These are phyloP conservation scores for Dioscorea alata DNA, from an alignment of 106 monocot genomes.

Conservation along the genomic window DNA sequence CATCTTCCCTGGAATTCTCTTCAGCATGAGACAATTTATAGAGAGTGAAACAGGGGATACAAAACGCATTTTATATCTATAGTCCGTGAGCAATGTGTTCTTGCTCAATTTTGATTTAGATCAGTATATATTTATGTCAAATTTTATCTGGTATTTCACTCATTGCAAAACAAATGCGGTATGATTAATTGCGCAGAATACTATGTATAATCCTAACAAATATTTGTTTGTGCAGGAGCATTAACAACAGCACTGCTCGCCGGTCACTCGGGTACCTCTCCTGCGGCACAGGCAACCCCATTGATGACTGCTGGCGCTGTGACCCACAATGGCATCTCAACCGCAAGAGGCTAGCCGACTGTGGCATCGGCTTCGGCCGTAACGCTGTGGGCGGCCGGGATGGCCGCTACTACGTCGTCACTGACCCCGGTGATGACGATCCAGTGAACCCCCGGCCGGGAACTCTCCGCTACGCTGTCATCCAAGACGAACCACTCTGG, in stretches of 20 bases:
- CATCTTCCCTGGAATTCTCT: too few species aligned
- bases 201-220: too few species aligned
- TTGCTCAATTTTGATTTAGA: too few species aligned
- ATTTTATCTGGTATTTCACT: too few species aligned
- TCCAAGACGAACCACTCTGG: conserved; percentile 42
- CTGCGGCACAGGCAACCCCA: conserved; percentile 42
- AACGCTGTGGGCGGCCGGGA: conserved; percentile 44
- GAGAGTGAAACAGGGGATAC: too few species aligned
- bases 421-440: conserved; percentile 32
- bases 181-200: too few species aligned
- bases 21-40: too few species aligned
- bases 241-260: conserved; percentile 3
- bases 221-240: neutral
- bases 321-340: conserved; percentile 33
- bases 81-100: too few species aligned
- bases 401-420: conserved; percentile 31
- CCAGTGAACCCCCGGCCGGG: conserved; percentile 35
- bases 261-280: conserved; percentile 13
- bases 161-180: too few species aligned
- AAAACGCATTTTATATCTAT: too few species aligned
- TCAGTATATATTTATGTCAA: too few species aligned
- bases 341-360: conserved; percentile 44
- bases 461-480: conserved; percentile 39
- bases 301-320: conserved; percentile 53
- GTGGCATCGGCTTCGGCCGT: conserved; percentile 44